Conservation (phyloP, 2,329 filamentous ascomycete species). For the Chalaropsis ovoidea region DNA sequence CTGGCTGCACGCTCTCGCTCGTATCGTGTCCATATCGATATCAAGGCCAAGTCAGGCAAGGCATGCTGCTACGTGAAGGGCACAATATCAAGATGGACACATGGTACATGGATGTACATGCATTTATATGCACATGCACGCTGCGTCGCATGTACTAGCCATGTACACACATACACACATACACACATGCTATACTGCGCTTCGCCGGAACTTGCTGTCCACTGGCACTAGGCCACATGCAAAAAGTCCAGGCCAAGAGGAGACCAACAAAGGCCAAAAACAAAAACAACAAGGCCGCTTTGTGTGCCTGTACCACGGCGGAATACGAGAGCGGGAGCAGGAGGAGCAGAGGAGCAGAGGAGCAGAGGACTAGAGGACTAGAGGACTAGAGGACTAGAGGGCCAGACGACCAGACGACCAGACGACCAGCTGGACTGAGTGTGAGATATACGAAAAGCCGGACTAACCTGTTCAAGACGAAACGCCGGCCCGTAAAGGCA, state of each 20-base stretch:
- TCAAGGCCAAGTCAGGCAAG: not conserved
- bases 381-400: not conserved
- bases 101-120: not conserved
- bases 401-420: too few relatives aligned
- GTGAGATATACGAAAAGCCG: too few relatives aligned
- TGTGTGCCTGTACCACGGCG: not conserved
- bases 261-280: not conserved
- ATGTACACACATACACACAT: not conserved
- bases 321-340: not conserved
- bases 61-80: conserved; percentile 7
- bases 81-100: not conserved
- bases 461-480: not conserved
- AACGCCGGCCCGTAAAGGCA: not conserved
- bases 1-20: conserved; percentile 6
- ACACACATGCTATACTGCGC: not conserved
- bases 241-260: not conserved
- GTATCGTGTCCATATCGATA: not conserved
- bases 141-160: not conserved
- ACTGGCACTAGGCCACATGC: not conserved
- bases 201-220: not conserved
- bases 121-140: not conserved
- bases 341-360: not conserved
- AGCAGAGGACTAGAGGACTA: too few relatives aligned
- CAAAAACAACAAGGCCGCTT: not conserved
- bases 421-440: not conserved